phyloP scores from a whole-genome alignment of 768 basidiomycete genomes.

The Auriculariales sp. region DNA sequence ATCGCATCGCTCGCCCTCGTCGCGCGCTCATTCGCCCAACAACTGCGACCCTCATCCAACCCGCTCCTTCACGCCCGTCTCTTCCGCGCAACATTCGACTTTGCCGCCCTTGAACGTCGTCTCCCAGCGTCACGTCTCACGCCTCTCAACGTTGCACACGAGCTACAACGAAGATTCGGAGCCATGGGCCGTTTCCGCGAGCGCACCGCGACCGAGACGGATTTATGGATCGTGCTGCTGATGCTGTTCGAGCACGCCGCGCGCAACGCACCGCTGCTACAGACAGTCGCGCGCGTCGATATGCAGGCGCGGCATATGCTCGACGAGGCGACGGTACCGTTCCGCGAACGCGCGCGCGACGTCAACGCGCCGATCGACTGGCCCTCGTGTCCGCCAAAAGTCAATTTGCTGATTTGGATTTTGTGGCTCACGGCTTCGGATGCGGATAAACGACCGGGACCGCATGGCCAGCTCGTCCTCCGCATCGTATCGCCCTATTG shows the following conservation, averaged over 20 bases:
- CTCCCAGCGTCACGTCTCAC: slow-evolving; percentile 27
- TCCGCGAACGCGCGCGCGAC: neutral
- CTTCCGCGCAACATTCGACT: slow-evolving; percentile 56
- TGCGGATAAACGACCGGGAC: neutral
- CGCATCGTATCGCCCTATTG: neutral
- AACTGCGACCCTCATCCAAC: slow-evolving; percentile 38
- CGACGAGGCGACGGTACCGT: neutral
- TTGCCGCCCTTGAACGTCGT: slow-evolving; percentile 31
- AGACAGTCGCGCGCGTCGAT: neutral
- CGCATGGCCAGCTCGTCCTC: neutral
- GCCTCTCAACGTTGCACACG: slow-evolving; percentile 36
- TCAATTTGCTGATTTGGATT: neutral
- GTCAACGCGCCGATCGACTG: neutral
- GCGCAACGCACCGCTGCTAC: neutral
- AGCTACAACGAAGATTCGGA: slow-evolving; percentile 48
- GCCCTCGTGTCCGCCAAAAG: neutral
- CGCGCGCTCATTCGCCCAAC: slow-evolving; percentile 31
- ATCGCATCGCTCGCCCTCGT: slow-evolving; percentile 41
- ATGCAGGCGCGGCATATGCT: neutral
- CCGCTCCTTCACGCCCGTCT: slow-evolving; percentile 61
- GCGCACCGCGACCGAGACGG: neutral
- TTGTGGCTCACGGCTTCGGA: neutral
- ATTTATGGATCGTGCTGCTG: neutral
- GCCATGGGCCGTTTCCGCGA: slow-evolving; percentile 40
- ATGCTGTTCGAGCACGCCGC: neutral